Base-by-base conservation (phyloP, 2,329 filamentous ascomycete genomes). In the Ceratocystis variospora region DNA sequence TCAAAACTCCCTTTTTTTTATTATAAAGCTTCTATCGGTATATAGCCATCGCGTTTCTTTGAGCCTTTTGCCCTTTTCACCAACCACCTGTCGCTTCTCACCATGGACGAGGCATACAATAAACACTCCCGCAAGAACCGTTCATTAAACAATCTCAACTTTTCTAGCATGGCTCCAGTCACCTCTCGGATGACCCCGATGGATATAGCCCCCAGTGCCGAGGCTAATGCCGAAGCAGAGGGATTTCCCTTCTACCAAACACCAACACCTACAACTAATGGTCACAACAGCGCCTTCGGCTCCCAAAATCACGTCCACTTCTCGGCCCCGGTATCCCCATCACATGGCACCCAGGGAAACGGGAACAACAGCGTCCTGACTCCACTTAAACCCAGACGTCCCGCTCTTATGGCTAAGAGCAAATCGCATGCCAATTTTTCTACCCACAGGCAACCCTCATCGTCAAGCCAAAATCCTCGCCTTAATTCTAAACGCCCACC, bases 91-190 rank as follows among this genome's bases (percentile, higher is more conserved):
- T 2, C 37, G 31, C 48, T 33, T 31, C 12, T 61, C 68, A 74
- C 61, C 66, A 83, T 86, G 83, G 84, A 86, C 70, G 77, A 80
- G 69, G 81, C 82, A 68, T 85, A 83, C 73, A 83, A 82, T 69
- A 83, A 83, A 70, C 82, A 85, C 72, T 77, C 82, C 64, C 79
- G 82, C 68, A 81, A 81, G 69, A 83, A 84, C 75, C 81, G 80
- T 71, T 79, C 81, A 70, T 85, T 84, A 25, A 79, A 79, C 33
- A 81, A 79, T 62, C 81, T 73, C 76, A 86, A 69, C 81, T 82
- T 71, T 81, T 84, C 68, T 80, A 33, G 81, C 15, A 82, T 87
- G 67, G 84, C 83, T n/a, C 85, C 85, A 33, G 76, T 87, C 65
- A 87, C 84, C 28, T 79, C 81, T 63, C 83, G 81, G 72, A 77